phyloP scores from a whole-genome alignment of 129 eudicot genomes.

The Pittosporum tobira region DNA sequence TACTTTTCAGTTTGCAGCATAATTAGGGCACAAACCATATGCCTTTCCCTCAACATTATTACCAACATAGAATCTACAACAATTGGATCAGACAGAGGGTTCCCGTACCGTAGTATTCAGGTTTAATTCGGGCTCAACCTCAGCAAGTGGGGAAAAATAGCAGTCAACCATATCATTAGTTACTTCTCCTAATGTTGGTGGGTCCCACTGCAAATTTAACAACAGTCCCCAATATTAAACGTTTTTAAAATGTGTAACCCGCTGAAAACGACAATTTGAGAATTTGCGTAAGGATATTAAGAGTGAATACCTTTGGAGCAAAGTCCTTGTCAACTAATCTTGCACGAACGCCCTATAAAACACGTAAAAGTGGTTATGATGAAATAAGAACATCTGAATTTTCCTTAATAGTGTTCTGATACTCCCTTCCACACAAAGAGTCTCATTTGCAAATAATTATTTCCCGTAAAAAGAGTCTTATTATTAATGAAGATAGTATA shows the following conservation, averaged over 20 bases:
- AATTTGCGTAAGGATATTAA: not conserved
- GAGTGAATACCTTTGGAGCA: conserved; percentile 62
- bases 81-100: conserved; percentile 40
- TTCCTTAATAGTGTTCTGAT: not conserved
- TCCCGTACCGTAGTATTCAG: conserved; percentile 68
- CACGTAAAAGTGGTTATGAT: not conserved
- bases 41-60: too few species aligned
- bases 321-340: conserved; percentile 83
- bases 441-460: too few species aligned
- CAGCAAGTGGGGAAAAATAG: conserved; percentile 47
- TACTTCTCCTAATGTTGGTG: conserved; percentile 53
- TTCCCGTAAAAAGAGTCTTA: too few species aligned
- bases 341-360: conserved; percentile 76
- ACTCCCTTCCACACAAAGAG: too few species aligned
- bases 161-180: conserved; percentile 71
- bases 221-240: not conserved
- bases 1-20: too few species aligned
- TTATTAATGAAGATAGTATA: too few species aligned
- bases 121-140: conserved; percentile 51
- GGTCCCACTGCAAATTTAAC: conserved; percentile 58
- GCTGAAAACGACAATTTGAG: too few species aligned
- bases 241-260: not conserved
- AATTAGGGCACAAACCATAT: too few species aligned
- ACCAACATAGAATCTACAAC: too few species aligned
- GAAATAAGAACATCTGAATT: not conserved